Conservation (phyloP, 306 rosid genomes). For the Begonia fuchsioides region DNA sequence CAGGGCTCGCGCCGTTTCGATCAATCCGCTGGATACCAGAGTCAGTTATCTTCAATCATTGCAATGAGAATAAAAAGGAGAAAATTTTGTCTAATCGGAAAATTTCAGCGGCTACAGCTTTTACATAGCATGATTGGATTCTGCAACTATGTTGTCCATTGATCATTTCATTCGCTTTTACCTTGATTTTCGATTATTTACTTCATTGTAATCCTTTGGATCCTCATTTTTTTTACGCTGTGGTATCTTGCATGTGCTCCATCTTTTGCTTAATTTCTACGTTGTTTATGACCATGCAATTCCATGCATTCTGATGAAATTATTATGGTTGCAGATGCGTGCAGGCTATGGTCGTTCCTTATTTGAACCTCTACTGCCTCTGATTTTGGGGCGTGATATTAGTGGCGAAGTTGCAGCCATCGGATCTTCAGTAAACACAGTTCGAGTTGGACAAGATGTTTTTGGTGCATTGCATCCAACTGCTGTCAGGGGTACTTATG, state of each 20-base stretch:
- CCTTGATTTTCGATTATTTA: background rate
- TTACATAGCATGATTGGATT: background rate
- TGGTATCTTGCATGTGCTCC: background rate
- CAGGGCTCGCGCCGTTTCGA: conserved; percentile 61
- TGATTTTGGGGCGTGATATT: conserved; percentile 83
- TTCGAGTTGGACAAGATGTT: conserved; percentile 62
- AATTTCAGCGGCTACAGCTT: background rate
- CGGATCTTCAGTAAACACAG: conserved; percentile 44
- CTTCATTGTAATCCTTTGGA: background rate
- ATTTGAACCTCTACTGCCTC: conserved; percentile 58
- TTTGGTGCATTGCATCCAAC: conserved; percentile 99
- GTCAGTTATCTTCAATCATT: conserved; percentile 23
- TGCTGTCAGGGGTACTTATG: conserved; percentile 85
- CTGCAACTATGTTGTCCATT: background rate
- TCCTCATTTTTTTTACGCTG: background rate
- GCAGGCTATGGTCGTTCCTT: conserved; percentile 84
- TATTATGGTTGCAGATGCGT: conserved; percentile 51
- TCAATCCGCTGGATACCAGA: conserved; percentile 76
- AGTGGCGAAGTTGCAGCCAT: conserved; percentile 90
- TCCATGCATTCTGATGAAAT: background rate
- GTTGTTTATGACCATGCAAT: background rate
- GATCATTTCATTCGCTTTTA: background rate
- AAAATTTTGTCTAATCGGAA: background rate
- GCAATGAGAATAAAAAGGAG: background rate
- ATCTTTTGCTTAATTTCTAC: conserved; percentile 2